These are phyloP conservation scores for Boletus fagicola DNA, from an alignment of 768 basidiomycete genomes.

Conservation along the genomic window DNA sequence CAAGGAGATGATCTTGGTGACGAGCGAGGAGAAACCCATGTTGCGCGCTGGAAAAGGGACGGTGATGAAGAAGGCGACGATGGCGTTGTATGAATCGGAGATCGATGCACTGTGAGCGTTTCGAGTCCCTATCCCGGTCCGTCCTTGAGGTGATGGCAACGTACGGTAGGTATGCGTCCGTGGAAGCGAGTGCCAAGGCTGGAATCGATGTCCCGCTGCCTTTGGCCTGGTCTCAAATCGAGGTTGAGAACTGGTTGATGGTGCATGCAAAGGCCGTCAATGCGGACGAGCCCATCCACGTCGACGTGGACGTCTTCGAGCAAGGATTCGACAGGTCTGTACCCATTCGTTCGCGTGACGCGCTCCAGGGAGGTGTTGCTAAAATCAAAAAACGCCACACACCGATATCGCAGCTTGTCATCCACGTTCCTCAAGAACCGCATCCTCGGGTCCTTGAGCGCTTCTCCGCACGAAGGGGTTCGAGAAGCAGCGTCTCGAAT, in stretches of 20 bases:
- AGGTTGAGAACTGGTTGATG: conserved; percentile 29
- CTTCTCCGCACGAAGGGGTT: conserved; percentile 2
- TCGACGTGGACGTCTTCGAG: conserved; percentile 27
- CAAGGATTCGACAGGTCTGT: conserved; percentile 39
- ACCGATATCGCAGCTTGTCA: conserved; percentile 28
- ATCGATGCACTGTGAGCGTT: conserved; percentile 43
- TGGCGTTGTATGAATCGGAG: conserved; percentile 42
- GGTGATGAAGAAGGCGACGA: conserved; percentile 39
- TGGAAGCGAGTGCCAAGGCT: conserved; percentile 26
- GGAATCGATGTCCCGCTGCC: conserved; percentile 28
- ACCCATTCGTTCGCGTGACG: neutral
- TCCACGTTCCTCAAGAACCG: conserved; percentile 42
- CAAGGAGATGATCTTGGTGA: conserved; percentile 51
- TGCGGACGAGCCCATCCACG: conserved; percentile 3
- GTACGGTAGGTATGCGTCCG: conserved; percentile 26
- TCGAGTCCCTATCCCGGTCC: neutral
- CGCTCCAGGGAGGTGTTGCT: too few species aligned
- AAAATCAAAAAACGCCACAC: too few species aligned
- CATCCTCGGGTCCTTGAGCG: conserved; percentile 34
- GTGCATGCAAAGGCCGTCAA: conserved; percentile 24
- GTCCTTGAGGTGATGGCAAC: neutral
- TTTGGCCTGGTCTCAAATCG: conserved; percentile 18
- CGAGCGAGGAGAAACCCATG: conserved; percentile 42
- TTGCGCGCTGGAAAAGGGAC: conserved; percentile 48
- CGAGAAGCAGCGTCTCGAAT: conserved; percentile 20